Percentiles rank a stretch among this genome's conserved stretches.
Evolutionary conservation across 768 basidiomycete genomes (phyloP).

Genomic region (Macrolepiota fuliginosa): DNA sequence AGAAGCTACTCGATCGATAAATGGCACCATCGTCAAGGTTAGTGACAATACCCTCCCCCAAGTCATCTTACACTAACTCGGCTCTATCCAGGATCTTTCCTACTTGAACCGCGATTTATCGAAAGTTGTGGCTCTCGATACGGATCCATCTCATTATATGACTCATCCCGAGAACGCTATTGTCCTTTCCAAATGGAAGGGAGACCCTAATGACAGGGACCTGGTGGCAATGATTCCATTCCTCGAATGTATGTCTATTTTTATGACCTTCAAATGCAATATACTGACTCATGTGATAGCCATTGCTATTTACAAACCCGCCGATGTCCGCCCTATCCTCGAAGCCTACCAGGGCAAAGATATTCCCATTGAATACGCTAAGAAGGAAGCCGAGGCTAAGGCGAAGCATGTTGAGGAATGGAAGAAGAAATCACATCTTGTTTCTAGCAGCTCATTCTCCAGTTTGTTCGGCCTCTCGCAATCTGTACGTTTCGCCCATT

Average conservation of each 20-base stretch:
- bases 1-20: conserved; percentile 81
- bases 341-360: conserved; percentile 85
- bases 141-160: conserved; percentile 70
- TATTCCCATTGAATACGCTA: conserved; percentile 85
- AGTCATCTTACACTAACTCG: not conserved
- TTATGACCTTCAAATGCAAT: not conserved
- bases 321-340: conserved; percentile 86
- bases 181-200: conserved; percentile 83
- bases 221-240: conserved; percentile 95
- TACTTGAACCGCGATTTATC: conserved; percentile 93
- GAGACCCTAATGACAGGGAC: conserved; percentile 64
- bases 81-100: conserved; percentile 66
- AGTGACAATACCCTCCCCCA: conserved; percentile 6
- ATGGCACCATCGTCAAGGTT: conserved; percentile 86
- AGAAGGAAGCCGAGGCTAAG: conserved; percentile 84
- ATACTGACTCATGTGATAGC: conserved; percentile 44
- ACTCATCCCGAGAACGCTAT: conserved; percentile 90
- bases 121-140: conserved; percentile 87
- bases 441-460: conserved; percentile 32
- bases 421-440: conserved; percentile 47
- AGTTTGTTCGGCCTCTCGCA: conserved; percentile 37
- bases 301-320: conserved; percentile 85
- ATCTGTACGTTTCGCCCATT: conserved; percentile 17
- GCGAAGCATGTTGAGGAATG: conserved; percentile 77
- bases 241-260: conserved; percentile 69